Evolutionary conservation across 345 rosid species (phyloP), one percentile per base, ranked within the genome.

Genomic region (Lepidium didymum): DNA sequence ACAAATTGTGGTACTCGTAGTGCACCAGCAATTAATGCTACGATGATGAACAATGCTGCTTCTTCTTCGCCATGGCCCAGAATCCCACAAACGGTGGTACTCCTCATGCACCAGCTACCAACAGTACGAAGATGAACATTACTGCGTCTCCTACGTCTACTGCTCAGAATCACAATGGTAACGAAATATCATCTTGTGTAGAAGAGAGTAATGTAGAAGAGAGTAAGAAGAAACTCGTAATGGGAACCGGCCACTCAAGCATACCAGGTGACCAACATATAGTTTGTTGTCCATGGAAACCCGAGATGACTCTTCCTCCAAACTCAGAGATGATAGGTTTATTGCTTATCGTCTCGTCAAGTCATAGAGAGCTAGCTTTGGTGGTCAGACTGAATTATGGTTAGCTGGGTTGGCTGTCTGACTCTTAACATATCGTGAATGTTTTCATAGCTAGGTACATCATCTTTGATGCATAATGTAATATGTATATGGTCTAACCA

Each of bases 241-340:
- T 74, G 63, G 78, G 78, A 74, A 38, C 31, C 11, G 64, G 53
- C 40, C 29, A 60, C 51, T 14, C 2, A 18, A 53, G 58, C 37
- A 44, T 37, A 44, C 57, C 69, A 43, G 25, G 0, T 6, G 78
- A 68, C 10, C 63, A 67, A 10, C 73, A 67, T 67, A 52, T 74
- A 46, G 58, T 74, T 10, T 54, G 54, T 61, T 44, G 52, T 13
- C 78, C 78, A 27, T 67, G 63, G 69, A 60, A 60, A 6, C 53
- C 64, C 0, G 69, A 10, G 51, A 53, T 68, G 57, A 53, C 15
- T 60, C 68, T 74, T 61, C 73, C 78, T 36, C 6, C n/a, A 67
- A 73, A 19, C 23, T 18, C 59, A 2, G 73, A 37, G 78, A 74
- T 40, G 73, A 67, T 55, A 74, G 29, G 6, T 74, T 60, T 47